phyloP scores from a whole-genome alignment of 345 rosid species.

The Rubroshorea leprosula region DNA sequence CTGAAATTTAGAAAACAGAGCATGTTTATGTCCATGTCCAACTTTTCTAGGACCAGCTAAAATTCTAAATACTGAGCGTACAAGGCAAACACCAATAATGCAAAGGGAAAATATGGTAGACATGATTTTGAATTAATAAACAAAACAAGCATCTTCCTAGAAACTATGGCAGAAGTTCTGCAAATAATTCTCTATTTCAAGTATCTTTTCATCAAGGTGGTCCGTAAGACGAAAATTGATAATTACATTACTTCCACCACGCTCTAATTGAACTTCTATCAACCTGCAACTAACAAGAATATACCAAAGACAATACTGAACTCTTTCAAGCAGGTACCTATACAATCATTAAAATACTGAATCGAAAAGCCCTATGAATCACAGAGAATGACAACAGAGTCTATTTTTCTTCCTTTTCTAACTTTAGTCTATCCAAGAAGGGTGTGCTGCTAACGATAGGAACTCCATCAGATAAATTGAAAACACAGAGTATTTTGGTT shows the following conservation, averaged over 20 bases:
- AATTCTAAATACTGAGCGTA: too few species aligned
- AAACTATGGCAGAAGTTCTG: not conserved
- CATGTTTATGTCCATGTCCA: too few species aligned
- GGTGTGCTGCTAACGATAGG: slow-evolving; percentile 19
- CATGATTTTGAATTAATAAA: not conserved
- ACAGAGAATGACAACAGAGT: slow-evolving; percentile 1
- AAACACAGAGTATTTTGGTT: slow-evolving; percentile 10
- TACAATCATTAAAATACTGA: slow-evolving; percentile 15
- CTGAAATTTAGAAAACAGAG: too few species aligned
- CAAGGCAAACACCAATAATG: not conserved
- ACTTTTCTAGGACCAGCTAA: too few species aligned
- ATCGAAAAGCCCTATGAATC: slow-evolving; percentile 15
- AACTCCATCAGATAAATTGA: slow-evolving; percentile 16
- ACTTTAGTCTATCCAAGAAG: slow-evolving; percentile 9
- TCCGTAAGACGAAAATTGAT: not conserved
- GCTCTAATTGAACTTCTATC: not conserved
- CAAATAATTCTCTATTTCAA: not conserved
- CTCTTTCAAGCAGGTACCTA: not conserved
- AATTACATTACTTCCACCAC: not conserved
- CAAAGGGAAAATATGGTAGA: not conserved
- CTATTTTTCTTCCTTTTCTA: not conserved
- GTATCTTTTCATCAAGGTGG: not conserved
- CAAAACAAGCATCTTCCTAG: not conserved
- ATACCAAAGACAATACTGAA: not conserved
- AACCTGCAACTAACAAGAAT: not conserved